phyloP scores from a whole-genome alignment of 75 land plant genomes.

The Pinus albicaulis region DNA sequence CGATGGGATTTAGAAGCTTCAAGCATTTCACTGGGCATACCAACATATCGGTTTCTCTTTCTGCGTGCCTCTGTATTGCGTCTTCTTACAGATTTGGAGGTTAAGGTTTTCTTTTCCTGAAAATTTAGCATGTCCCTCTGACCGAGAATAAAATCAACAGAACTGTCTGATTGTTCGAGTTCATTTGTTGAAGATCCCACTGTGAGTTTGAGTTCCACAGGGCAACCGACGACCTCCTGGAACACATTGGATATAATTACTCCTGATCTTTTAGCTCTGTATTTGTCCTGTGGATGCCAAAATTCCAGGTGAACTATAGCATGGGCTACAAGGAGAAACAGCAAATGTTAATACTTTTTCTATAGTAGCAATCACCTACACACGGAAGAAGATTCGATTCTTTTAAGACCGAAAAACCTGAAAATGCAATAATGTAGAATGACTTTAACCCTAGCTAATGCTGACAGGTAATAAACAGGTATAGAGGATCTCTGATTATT shows the following conservation, averaged over 20 bases:
- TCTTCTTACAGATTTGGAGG: slow-evolving; percentile 6
- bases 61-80: not conserved
- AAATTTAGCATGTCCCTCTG: not conserved
- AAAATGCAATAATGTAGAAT: not conserved
- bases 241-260: slow-evolving; percentile 1
- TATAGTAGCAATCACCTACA: not conserved
- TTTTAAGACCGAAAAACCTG: too few relatives aligned
- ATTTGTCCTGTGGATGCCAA: not conserved
- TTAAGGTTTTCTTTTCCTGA: not conserved
- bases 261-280: slow-evolving; percentile 1
- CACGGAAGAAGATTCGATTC: not conserved
- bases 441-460: not conserved
- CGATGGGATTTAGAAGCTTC: not conserved
- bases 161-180: slow-evolving; percentile 1
- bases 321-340: not conserved
- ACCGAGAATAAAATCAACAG: not conserved
- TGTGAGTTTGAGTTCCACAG: slow-evolving; percentile 7
- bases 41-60: not conserved
- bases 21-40: not conserved
- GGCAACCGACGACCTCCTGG: not conserved
- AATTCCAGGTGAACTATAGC: slow-evolving; percentile 2
- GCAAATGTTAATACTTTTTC: not conserved
- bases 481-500: too few relatives aligned
- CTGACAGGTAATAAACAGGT: not conserved
- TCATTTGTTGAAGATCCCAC: not conserved